A percentile compares a stretch with the other conserved stretches of the same genome.
Evolutionary conservation across 139 green algal species (phyloP).

Genomic region (Dunaliella sp.): DNA sequence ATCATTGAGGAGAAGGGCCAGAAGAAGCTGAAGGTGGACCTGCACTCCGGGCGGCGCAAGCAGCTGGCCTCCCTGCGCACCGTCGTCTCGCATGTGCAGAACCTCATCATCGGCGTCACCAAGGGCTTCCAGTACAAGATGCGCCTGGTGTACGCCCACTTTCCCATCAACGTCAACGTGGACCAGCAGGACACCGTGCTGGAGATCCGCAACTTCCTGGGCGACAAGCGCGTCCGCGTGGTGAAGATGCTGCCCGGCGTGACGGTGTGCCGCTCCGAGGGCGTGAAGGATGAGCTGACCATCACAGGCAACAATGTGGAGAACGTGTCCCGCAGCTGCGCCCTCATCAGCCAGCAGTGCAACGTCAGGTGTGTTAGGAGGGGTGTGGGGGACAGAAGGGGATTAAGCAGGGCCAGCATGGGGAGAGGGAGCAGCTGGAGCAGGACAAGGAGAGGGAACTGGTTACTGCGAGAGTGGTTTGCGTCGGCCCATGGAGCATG

Average conservation of each 20-base stretch:
- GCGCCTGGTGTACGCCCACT: slow-evolving; percentile 98
- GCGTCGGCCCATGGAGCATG: background rate
- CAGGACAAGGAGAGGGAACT: too few species aligned
- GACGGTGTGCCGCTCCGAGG: slow-evolving; percentile 70
- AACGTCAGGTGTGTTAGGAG: slow-evolving; percentile 36
- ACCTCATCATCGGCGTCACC: slow-evolving; percentile 77
- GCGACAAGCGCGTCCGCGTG: slow-evolving; percentile 95
- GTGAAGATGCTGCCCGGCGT: slow-evolving; percentile 92
- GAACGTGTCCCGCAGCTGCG: slow-evolving; percentile 81
- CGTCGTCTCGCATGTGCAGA: slow-evolving; percentile 82
- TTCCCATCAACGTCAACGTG: slow-evolving; percentile 99
- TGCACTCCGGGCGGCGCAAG: slow-evolving; percentile 91
- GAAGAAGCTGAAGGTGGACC: slow-evolving; percentile 79
- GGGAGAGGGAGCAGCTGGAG: background rate
- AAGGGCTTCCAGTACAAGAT: slow-evolving; percentile 98
- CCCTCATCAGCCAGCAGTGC: slow-evolving; percentile 89
- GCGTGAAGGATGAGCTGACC: slow-evolving; percentile 97
- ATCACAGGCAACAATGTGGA: slow-evolving; percentile 95
- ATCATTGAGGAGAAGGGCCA: slow-evolving; percentile 72
- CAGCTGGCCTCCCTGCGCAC: slow-evolving; percentile 90
- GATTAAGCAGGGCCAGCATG: background rate
- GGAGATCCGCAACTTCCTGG: slow-evolving; percentile 99
- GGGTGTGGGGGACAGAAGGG: background rate
- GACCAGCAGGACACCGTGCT: slow-evolving; percentile 68
- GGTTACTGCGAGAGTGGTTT: too few species aligned